Evolutionary conservation across 495 filamentous ascomycete species (phyloP).

Genomic region (Pyrenula massariospora): DNA sequence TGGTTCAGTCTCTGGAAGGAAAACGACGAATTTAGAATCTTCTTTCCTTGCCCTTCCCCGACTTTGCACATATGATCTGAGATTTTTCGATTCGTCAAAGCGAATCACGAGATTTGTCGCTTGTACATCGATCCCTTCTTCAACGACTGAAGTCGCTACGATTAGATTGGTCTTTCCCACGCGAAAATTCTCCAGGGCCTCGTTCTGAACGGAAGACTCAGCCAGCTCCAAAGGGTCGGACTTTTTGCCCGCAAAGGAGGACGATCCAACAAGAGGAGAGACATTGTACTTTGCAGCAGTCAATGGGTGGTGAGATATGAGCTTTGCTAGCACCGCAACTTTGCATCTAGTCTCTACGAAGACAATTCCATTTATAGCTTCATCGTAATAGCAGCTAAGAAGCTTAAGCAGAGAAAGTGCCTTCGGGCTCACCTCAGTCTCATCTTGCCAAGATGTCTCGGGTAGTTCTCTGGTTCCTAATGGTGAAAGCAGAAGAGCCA

Average conservation of each 20-base stretch:
- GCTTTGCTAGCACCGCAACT: constrained; percentile 51
- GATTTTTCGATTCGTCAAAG: constrained; percentile 60
- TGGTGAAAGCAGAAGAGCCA: neutral
- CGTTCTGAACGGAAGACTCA: constrained; percentile 36
- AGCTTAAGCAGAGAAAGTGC: constrained; percentile 39
- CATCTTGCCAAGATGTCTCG: neutral
- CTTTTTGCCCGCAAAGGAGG: constrained; percentile 32
- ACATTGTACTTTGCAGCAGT: constrained; percentile 37
- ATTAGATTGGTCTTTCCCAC: constrained; percentile 63
- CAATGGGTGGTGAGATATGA: constrained; percentile 50
- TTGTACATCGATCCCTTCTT: constrained; percentile 87
- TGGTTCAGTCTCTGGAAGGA: constrained; percentile 35
- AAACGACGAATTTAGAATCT: constrained; percentile 58
- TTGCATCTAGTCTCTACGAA: constrained; percentile 68
- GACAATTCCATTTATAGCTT: constrained; percentile 55
- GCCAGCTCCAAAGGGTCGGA: constrained; percentile 50
- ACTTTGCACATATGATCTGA: constrained; percentile 84
- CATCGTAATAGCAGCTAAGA: constrained; percentile 28
- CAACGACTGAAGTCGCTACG: constrained; percentile 71
- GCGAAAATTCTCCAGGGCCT: constrained; percentile 58
- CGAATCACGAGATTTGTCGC: constrained; percentile 82
- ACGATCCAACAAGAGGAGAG: constrained; percentile 58
- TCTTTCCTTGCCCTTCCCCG: constrained; percentile 69
- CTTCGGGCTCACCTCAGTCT: constrained; percentile 37
- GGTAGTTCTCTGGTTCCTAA: neutral